A percentile compares a stretch with the other conserved stretches of the same genome.
Conservation (phyloP, 306 rosid genomes). For the Mucuna pruriens region DNA sequence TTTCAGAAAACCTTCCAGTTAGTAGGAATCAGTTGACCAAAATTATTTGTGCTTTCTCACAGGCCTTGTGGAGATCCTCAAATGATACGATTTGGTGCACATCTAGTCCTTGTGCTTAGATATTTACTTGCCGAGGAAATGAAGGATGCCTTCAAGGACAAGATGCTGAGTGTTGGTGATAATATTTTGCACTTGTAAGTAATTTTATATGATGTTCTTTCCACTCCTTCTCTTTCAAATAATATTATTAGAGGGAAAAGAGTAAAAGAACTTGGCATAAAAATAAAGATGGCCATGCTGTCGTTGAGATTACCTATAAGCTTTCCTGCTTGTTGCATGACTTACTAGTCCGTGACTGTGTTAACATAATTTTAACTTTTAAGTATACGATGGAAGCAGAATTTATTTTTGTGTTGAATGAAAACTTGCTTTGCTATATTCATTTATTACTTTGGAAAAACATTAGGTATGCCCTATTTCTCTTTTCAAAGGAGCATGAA, state of each 20-base stretch:
- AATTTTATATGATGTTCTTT: slow-evolving; percentile 38
- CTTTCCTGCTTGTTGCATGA: slow-evolving; percentile 35
- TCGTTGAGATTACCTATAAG: slow-evolving; percentile 22
- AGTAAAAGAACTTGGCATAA: slow-evolving; percentile 1
- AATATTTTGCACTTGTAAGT: slow-evolving; percentile 94
- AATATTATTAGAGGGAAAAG: slow-evolving; percentile 19
- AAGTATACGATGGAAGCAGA: slow-evolving; percentile 25
- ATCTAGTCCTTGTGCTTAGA: slow-evolving; percentile 92
- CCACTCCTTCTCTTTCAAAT: background rate
- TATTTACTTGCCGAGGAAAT: slow-evolving; percentile 80
- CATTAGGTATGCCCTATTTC: slow-evolving; percentile 94
- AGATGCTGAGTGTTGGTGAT: slow-evolving; percentile 85
- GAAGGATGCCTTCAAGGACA: slow-evolving; percentile 78
- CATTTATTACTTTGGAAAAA: slow-evolving; percentile 27
- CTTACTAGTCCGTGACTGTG: background rate
- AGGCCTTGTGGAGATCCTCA: slow-evolving; percentile 98
- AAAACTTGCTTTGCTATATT: slow-evolving; percentile 16
- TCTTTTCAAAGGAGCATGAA: slow-evolving; percentile 94
- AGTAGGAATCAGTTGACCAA: slow-evolving; percentile 37
- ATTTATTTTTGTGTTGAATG: slow-evolving; percentile 33
- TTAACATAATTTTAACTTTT: slow-evolving; percentile 27
- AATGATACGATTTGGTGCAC: slow-evolving; percentile 98
- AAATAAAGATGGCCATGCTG: slow-evolving; percentile 3
- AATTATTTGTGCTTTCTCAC: slow-evolving; percentile 35
- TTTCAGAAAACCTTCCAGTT: slow-evolving; percentile 29